phyloP scores from a whole-genome alignment of 768 basidiomycete species.

The Coprinellus micaceus region DNA sequence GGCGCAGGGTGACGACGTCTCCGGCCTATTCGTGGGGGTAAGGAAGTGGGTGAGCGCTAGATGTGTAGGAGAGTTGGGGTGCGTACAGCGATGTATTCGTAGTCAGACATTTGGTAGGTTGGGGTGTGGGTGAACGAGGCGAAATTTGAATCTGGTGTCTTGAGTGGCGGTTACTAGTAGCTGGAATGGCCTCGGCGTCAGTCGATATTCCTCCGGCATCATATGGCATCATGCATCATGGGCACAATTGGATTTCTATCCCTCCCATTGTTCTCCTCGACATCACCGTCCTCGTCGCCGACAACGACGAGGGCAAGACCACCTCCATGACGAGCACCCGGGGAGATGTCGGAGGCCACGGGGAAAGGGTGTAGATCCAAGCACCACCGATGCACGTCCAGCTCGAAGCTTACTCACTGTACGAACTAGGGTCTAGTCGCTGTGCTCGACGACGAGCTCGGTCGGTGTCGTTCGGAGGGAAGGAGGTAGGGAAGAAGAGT shows the following conservation, averaged over 20 bases:
- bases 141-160: no score
- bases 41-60: background rate
- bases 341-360: no score
- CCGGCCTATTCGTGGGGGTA: no score
- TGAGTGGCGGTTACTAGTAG: no score
- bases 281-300: background rate
- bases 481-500: background rate
- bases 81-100: background rate
- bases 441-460: constrained; percentile 1
- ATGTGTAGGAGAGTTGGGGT: background rate
- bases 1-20: constrained; percentile 75
- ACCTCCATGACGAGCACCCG: no score
- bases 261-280: background rate
- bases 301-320: background rate
- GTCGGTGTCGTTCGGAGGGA: background rate
- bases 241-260: no score
- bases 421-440: background rate
- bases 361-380: no score
- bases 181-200: constrained; percentile 2
- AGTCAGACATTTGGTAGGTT: background rate
- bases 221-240: no score
- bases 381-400: background rate
- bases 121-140: background rate
- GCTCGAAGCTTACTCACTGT: background rate
- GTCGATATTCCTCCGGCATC: no score